Conservation (phyloP, 1,284 basidiomycete genomes). For the Cryptococcus amylolentus region DNA sequence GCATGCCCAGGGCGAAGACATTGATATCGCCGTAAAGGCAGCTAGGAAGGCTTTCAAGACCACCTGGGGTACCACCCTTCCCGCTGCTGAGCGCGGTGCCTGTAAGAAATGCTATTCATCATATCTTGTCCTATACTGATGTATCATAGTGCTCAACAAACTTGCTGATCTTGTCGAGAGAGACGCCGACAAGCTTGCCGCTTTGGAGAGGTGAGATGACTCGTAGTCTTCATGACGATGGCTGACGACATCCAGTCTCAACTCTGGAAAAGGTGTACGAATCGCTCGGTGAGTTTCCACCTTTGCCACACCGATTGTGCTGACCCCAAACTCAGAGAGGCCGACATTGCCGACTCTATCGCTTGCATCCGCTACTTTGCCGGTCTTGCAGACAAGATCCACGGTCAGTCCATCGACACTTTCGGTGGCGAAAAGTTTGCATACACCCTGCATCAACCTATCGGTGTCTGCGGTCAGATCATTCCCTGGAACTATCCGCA, state of each 20-base stretch:
- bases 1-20: constrained; percentile 56
- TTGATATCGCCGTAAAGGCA: constrained; percentile 75
- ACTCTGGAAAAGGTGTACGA: constrained; percentile 79
- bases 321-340: background rate
- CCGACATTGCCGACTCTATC: constrained; percentile 64
- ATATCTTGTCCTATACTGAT: background rate
- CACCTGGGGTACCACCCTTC: constrained; percentile 83
- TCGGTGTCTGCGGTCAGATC: constrained; percentile 82
- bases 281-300: constrained; percentile 59
- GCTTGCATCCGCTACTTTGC: constrained; percentile 62
- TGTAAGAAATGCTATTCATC: background rate
- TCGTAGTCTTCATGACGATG: background rate
- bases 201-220: constrained; percentile 58
- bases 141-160: constrained; percentile 62
- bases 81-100: constrained; percentile 71
- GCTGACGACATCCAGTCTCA: constrained; percentile 49
- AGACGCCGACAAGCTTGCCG: constrained; percentile 65
- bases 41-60: constrained; percentile 77
- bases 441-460: constrained; percentile 86
- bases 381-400: constrained; percentile 69
- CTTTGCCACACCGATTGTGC: background rate
- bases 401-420: constrained; percentile 64
- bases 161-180: constrained; percentile 90
- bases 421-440: constrained; percentile 60
- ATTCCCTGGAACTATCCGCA: constrained; percentile 63